Evolutionary conservation across 2,329 filamentous ascomycete species (phyloP).

Genomic region (Chaetothyriales sp.): DNA sequence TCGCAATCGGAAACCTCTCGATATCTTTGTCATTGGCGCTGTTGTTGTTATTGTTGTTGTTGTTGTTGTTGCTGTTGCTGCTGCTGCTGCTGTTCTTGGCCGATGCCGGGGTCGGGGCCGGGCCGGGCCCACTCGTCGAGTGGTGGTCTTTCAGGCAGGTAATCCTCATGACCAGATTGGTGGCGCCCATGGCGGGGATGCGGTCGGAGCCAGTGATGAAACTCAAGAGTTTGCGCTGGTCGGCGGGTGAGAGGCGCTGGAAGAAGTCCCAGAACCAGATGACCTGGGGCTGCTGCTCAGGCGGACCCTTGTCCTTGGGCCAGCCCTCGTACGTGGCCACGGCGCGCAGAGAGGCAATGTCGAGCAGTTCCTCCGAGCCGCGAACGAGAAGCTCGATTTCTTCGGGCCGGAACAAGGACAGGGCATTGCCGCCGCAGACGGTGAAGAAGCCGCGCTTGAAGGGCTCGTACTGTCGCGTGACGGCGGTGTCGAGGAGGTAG

Average conservation of each 20-base stretch:
- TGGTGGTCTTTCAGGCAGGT: conserved; percentile 14
- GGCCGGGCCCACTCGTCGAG: conserved; percentile 1
- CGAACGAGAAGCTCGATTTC: conserved; percentile 81
- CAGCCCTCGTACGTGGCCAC: conserved; percentile 77
- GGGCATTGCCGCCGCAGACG: conserved; percentile 75
- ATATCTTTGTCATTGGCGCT: conserved; percentile 34
- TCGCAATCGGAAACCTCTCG: conserved; percentile 65
- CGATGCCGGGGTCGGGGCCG: not conserved
- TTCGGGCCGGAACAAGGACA: conserved; percentile 75
- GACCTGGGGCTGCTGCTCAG: conserved; percentile 53
- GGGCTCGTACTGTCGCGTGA: conserved; percentile 74
- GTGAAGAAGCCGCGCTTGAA: conserved; percentile 92
- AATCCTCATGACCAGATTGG: conserved; percentile 54
- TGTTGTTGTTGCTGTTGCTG: not conserved
- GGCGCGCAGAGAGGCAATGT: conserved; percentile 59
- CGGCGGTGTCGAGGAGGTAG: conserved; percentile 63
- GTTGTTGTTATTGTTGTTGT: conserved; percentile 53
- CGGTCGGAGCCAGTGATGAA: conserved; percentile 87
- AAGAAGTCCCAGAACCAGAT: conserved; percentile 86
- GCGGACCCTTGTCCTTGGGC: conserved; percentile 32
- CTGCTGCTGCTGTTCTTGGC: not conserved
- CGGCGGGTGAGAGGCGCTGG: conserved; percentile 45
- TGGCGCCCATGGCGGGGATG: conserved; percentile 75
- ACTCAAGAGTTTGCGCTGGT: conserved; percentile 65
- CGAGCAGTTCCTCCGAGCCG: conserved; percentile 70